Base-by-base conservation (phyloP, 768 basidiomycete genomes). In the Boletus patriciae region DNA sequence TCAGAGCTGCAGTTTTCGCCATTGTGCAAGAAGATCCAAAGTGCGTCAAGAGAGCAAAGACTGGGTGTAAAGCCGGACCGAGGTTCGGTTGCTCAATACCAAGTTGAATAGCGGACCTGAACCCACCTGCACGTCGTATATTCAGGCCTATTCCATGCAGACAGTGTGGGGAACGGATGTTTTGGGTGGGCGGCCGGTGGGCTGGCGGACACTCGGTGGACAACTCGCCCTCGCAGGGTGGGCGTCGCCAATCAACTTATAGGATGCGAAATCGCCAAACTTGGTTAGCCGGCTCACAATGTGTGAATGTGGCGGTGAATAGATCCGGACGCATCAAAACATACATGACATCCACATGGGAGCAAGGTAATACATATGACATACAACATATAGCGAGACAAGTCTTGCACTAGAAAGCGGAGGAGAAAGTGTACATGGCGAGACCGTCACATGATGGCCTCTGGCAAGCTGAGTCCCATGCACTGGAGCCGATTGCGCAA, bases 1-100 rank as follows among this genome's bases (percentile, higher is more conserved):
- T 91, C 65, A 92, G 77, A 57, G 87, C 80, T 66, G 83, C 86
- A 66, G 84, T 88, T 80, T 83, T 85, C 60, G 87, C 85, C 86
- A 90, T 88, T 69, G 73, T 76, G 62, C 57, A 63, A 61, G 61
- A 50, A 48, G 57, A 56, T 62, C 57, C 51, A 47, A 36, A 41
- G 50, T 40, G 42, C 27, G 56, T 34, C 55, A 41, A 57, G 68
- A 69, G 67, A 71, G 62, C 25, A 46, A 66, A 42, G 68, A 67
- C 66, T 63, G 45, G 19, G 54, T 45, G 27, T 13, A 29, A 45
- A 13, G 49, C 37, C 46, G 43, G 41, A 38, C 40, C 45, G 55
- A 50, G 51, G 42, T 37, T 61, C 12, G 41, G 58, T 50, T 42
- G 41, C 49, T 31, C n/a, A 34, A 50, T 48, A 46, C 18, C 50